phyloP scores from a whole-genome alignment of 805 yeast genomes.

The Wickerhamiella lipophila region DNA sequence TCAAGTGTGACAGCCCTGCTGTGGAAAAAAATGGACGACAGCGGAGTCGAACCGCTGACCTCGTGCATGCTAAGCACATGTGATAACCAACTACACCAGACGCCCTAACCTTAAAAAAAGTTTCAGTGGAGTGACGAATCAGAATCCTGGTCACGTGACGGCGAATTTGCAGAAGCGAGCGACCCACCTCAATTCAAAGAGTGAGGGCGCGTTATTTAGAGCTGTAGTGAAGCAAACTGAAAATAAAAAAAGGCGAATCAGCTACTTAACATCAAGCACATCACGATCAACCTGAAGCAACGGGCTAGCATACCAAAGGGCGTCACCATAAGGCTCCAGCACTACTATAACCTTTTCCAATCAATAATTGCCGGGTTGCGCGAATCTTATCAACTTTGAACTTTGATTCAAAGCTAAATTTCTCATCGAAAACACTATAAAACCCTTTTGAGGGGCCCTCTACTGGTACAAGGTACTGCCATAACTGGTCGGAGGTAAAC shows the following conservation, averaged over 20 bases:
- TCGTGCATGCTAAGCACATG: slow-evolving; percentile 11
- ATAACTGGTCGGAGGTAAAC: not conserved
- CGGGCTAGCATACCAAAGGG: no score
- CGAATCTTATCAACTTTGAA: not conserved
- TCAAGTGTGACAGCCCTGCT: not conserved
- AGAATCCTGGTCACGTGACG: no score
- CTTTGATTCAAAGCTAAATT: not conserved
- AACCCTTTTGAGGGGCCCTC: not conserved
- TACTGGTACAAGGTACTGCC: slow-evolving; percentile 1
- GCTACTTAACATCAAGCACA: no score
- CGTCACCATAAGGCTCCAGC: no score
- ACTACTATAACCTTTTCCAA: no score
- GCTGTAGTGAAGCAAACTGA: not conserved
- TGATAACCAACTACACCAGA: slow-evolving; percentile 10
- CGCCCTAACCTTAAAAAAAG: slow-evolving; percentile 8
- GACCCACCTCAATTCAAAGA: no score
- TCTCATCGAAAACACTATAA: not conserved
- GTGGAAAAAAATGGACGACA: slow-evolving; percentile 6
- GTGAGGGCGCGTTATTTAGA: no score
- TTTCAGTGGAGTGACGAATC: no score
- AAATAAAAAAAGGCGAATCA: not conserved
- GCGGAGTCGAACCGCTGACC: slow-evolving; percentile 11
- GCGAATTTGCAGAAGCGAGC: no score
- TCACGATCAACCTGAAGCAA: no score
- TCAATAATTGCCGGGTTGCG: not conserved